Conservation (phyloP, 305 asterid species). For the Coffea humblotiana region DNA sequence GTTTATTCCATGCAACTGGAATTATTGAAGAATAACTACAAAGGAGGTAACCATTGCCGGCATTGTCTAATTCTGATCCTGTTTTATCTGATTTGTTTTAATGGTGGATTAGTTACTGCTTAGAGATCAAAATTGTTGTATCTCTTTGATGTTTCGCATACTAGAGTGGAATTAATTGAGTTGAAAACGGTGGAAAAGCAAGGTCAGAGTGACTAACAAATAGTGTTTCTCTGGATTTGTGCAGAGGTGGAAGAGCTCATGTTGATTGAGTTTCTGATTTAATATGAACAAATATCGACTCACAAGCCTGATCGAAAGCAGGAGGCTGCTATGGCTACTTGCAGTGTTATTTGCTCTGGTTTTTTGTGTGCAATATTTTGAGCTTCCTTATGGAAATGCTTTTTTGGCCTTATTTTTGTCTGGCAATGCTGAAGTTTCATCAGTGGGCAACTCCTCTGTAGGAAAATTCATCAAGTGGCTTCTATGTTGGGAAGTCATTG, state of each 20-base stretch:
- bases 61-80: not conserved
- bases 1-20: no score
- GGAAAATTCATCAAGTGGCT: slow-evolving; percentile 28
- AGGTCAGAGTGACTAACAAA: not conserved
- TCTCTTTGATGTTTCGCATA: not conserved
- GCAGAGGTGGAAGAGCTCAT: not conserved
- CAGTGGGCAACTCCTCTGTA: slow-evolving; percentile 14
- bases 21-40: not conserved
- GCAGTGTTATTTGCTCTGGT: slow-evolving; percentile 58
- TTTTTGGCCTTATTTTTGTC: slow-evolving; percentile 46
- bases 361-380: slow-evolving; percentile 60
- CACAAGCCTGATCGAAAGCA: slow-evolving; percentile 42
- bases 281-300: slow-evolving; percentile 50
- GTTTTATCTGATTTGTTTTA: no score
- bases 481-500: not conserved
- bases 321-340: slow-evolving; percentile 55
- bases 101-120: not conserved
- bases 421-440: slow-evolving; percentile 27
- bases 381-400: slow-evolving; percentile 56
- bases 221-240: not conserved
- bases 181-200: not conserved
- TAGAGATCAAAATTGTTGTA: not conserved
- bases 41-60: not conserved
- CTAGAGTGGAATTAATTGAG: not conserved
- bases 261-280: slow-evolving; percentile 17